A percentile compares a stretch with the other conserved stretches of the same genome.
Conservation (phyloP, 2,329 filamentous ascomycete genomes). For the Talaromyces marneffei region DNA sequence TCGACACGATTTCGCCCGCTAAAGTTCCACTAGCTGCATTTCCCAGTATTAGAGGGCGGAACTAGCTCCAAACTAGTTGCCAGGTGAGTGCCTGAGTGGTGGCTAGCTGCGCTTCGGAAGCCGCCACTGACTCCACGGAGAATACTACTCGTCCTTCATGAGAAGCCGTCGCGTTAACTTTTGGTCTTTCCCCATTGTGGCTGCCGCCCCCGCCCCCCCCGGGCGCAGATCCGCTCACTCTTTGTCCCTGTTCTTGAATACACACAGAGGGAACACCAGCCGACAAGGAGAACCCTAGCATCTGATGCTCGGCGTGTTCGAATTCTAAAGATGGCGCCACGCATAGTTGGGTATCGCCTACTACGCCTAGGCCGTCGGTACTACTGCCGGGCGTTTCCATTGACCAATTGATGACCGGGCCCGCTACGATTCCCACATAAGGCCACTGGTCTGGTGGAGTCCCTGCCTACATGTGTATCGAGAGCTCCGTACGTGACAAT, state of each 20-base stretch:
- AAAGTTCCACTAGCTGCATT: neutral
- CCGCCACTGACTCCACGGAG: neutral
- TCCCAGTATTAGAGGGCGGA: neutral
- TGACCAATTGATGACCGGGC: neutral
- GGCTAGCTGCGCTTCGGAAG: neutral
- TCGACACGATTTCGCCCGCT: neutral
- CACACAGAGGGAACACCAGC: neutral
- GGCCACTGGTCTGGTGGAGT: neutral
- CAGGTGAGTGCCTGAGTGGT: neutral
- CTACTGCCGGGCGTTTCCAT: constrained; percentile 6
- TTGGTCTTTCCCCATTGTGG: constrained; percentile 1
- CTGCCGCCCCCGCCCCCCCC: constrained; percentile 1
- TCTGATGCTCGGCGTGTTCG: neutral
- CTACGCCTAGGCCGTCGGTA: constrained; percentile 8
- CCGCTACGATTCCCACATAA: neutral
- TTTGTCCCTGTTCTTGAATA: neutral
- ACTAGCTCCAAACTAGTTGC: neutral
- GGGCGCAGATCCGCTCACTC: constrained; percentile 6
- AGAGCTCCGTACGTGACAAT: neutral
- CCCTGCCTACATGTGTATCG: neutral
- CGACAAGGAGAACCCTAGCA: neutral
- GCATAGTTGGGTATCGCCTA: neutral
- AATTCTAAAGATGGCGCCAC: constrained; percentile 2
- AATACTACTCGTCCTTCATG: neutral
- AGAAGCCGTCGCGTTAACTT: neutral